These are phyloP conservation scores for Starmerella apis DNA, from an alignment of 805 yeast species.

Conservation along the genomic window DNA sequence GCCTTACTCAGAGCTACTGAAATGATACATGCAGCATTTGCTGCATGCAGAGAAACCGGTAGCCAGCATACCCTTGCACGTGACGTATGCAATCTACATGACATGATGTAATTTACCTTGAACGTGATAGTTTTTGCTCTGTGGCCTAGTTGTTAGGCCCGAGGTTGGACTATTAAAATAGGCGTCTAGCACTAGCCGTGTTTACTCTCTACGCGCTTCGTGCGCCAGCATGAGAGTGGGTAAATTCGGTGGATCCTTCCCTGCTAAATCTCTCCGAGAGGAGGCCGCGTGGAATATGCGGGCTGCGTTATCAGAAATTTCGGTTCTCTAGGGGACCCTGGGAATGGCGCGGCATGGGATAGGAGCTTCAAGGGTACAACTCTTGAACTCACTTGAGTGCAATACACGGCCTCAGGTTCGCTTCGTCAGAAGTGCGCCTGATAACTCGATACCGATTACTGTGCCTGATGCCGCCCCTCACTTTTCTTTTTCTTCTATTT, in stretches of 20 bases:
- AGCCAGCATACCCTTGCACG: too few species aligned
- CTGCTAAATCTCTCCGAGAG: slow-evolving; percentile 24
- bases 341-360: slow-evolving; percentile 29
- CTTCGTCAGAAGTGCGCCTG: slow-evolving; percentile 11
- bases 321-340: slow-evolving; percentile 22
- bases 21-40: too few species aligned
- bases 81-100: not conserved
- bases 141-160: slow-evolving; percentile 21
- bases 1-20: too few species aligned
- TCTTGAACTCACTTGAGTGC: slow-evolving; percentile 26
- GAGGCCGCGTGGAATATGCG: slow-evolving; percentile 28
- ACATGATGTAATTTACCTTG: not conserved
- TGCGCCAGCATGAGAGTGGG: slow-evolving; percentile 27
- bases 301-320: slow-evolving; percentile 29
- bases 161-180: not conserved
- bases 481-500: not conserved
- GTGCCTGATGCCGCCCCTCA: slow-evolving; percentile 19
- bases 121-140: not conserved
- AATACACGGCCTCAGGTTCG: slow-evolving; percentile 26
- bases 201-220: slow-evolving; percentile 25
- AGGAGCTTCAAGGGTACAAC: slow-evolving; percentile 13
- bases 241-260: slow-evolving; percentile 29
- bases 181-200: slow-evolving; percentile 26
- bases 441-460: slow-evolving; percentile 30
- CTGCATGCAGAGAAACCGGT: too few species aligned